Evolutionary conservation across 2,329 filamentous ascomycete species (phyloP), one percentile per base, ranked within the genome.

Genomic region (Didymella exigua): DNA sequence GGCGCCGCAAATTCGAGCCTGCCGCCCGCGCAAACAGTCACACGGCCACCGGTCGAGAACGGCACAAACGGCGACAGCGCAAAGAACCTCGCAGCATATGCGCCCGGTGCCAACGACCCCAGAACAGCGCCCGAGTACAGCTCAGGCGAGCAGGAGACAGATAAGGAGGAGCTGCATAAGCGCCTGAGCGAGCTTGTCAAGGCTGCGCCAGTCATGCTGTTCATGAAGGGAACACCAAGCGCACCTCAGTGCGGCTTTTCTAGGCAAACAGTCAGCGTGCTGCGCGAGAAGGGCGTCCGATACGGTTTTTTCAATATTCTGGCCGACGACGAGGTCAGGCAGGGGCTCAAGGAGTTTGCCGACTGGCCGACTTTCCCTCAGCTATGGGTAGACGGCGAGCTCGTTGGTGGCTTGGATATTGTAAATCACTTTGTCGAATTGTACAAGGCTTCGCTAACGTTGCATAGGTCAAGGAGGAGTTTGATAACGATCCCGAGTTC

Each of bases 251-350:
- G 93, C 70, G 92, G 95, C 2, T 99, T 99, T 78, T 96, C 91
- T 63, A 82, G 93, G 64, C 92, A 97, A 78, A 80, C 96, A 38
- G 95, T 99, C 37, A 87, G 81, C 23, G 85, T 99, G 41, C 78
- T 99, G 67, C 85, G 95, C 47, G 93, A 98, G 78, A 88, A 91
- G 72, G 89, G 89, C 44, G 89, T 99, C 57, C 91, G 96, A 74
- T 99, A 98, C 75, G 95, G 95, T 18, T 99, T 99, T 82, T 99
- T 99, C 82, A 98, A 99, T 74, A 99, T 99, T 61, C 78, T 99
- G 67, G 95, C 95, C 60, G 95, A 99, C 74, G 93, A 99, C 70
- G 93, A 98, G 76, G 95, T 99, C 42, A 85, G 95, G 58, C 93
- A 98, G 78, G 95, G 95, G 0, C 79, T 99, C 70, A 99, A 99